A percentile compares a stretch with the other conserved stretches of the same genome.
These are phyloP conservation scores for Flaveria robusta DNA, from an alignment of 129 eudicot species.

Conservation along the genomic window DNA sequence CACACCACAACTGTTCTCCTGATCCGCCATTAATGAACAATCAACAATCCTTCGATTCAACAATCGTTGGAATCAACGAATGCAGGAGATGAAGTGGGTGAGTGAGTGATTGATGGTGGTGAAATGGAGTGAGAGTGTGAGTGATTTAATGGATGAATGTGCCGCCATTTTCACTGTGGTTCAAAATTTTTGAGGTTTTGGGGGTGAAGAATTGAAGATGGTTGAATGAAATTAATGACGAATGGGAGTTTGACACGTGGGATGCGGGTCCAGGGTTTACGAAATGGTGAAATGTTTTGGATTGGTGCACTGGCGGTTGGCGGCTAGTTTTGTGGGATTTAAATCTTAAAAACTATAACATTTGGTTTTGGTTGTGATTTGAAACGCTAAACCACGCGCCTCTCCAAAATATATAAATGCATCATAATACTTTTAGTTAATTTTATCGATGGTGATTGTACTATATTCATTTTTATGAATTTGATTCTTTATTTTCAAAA, in stretches of 20 bases:
- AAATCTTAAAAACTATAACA: constrained; percentile 13
- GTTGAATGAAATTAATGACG: constrained; percentile 25
- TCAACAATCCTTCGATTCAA: not conserved
- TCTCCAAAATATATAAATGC: not conserved
- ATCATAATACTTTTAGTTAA: too few species aligned
- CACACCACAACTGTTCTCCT: constrained; percentile 48
- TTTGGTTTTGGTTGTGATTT: constrained; percentile 17
- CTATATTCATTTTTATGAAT: too few species aligned
- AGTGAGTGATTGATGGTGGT: constrained; percentile 1
- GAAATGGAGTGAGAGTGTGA: constrained; percentile 3
- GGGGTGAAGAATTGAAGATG: constrained; percentile 8
- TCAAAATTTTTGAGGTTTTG: constrained; percentile 24
- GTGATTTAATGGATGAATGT: constrained; percentile 19
- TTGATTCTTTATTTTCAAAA: too few species aligned
- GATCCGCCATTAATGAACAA: constrained; percentile 51
- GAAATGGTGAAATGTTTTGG: constrained; percentile 30
- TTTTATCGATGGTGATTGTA: too few species aligned
- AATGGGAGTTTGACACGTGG: constrained; percentile 31
- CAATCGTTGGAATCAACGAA: constrained; percentile 1
- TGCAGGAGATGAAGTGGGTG: constrained; percentile 27
- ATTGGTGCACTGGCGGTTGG: constrained; percentile 11
- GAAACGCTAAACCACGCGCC: constrained; percentile 31
- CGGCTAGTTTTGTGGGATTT: constrained; percentile 20
- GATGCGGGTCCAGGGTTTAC: not conserved
- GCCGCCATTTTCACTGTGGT: constrained; percentile 53